Conservation (phyloP, 2,329 filamentous ascomycete species). For the Diaporthe citriasiana region DNA sequence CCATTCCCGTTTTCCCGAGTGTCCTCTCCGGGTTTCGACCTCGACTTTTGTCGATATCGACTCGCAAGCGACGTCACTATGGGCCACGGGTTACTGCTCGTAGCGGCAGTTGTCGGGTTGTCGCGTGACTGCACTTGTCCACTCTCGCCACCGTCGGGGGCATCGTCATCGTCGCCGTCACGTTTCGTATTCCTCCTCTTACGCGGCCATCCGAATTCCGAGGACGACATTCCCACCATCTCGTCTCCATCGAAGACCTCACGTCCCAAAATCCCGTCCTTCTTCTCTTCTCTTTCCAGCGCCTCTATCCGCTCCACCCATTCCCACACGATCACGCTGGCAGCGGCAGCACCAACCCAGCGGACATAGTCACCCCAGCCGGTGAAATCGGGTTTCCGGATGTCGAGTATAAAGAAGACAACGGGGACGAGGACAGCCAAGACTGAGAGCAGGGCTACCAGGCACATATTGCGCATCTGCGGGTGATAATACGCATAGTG, state of each 20-base stretch:
- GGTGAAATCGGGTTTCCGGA: constrained; percentile 85
- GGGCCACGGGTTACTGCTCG: constrained; percentile 56
- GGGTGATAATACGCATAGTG: constrained; percentile 92
- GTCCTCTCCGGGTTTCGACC: constrained; percentile 45
- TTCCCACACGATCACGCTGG: constrained; percentile 98
- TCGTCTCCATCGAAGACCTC: constrained; percentile 96
- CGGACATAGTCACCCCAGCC: constrained; percentile 96
- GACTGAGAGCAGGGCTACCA: constrained; percentile 84
- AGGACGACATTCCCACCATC: constrained; percentile 78
- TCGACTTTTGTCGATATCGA: constrained; percentile 52
- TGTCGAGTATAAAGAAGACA: constrained; percentile 93
- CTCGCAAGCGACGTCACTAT: constrained; percentile 57
- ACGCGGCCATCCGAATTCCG: constrained; percentile 64
- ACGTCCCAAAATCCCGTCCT: constrained; percentile 90
- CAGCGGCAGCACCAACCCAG: constrained; percentile 95
- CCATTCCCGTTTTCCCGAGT: constrained; percentile 40
- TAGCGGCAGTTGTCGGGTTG: constrained; percentile 44
- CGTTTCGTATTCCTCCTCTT: constrained; percentile 52
- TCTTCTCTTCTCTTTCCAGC: constrained; percentile 91
- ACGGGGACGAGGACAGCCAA: constrained; percentile 89
- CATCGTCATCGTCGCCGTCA: constrained; percentile 49
- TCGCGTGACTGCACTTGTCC: constrained; percentile 39
- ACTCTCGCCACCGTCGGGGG: constrained; percentile 50
- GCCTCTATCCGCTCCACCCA: constrained; percentile 97
- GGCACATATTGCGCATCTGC: constrained; percentile 88